Evolutionary conservation across 257 asterid species (phyloP).

Genomic region (Ocimum tenuiflorum): DNA sequence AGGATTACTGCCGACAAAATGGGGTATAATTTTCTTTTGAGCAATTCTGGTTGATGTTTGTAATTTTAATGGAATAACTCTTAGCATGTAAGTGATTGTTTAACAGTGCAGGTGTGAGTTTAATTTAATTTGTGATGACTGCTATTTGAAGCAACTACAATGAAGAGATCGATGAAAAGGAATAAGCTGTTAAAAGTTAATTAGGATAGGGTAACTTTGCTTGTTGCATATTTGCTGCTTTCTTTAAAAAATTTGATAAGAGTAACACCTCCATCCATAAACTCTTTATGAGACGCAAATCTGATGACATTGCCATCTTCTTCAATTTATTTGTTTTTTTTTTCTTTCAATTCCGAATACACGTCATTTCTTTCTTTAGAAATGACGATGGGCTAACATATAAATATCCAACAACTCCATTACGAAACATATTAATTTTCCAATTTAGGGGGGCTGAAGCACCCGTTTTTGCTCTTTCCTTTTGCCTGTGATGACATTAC

Average conservation of each 20-base stretch:
- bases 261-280: no score
- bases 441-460: no score
- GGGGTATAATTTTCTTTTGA: conserved; percentile 41
- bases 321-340: no score
- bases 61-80: neutral
- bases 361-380: no score
- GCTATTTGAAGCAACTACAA: neutral
- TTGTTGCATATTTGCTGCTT: neutral
- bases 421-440: no score
- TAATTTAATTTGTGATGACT: neutral
- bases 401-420: no score
- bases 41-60: neutral
- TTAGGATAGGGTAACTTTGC: neutral
- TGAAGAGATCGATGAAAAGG: neutral
- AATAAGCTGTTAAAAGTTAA: neutral
- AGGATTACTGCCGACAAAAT: conserved; percentile 62
- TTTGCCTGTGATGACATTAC: neutral
- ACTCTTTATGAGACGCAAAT: no score
- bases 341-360: no score
- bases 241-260: no score
- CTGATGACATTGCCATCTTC: no score
- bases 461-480: no score
- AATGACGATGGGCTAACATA: no score
- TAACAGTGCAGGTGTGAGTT: neutral
- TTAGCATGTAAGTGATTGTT: neutral